Conservation (phyloP, 2,329 filamentous ascomycete genomes). For the Claviceps quebecensis region DNA sequence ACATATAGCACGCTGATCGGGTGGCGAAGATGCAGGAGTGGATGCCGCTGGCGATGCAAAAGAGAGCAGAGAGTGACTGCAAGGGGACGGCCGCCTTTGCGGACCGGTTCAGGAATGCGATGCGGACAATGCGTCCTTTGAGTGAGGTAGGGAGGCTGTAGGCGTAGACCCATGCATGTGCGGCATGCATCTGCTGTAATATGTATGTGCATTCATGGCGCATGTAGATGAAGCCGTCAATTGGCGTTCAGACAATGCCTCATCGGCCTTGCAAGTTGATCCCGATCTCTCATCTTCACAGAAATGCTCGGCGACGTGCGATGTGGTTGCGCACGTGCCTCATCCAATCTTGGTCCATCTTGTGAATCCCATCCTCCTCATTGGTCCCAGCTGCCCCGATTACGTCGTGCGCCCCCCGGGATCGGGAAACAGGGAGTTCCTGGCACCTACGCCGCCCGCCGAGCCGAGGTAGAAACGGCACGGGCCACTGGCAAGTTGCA, state of each 20-base stretch:
- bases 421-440: neutral
- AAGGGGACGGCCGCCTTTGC: constrained; percentile 37
- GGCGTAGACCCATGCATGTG: neutral
- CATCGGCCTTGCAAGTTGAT: neutral
- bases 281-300: neutral
- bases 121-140: constrained; percentile 20
- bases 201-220: no score
- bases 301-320: no score
- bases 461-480: neutral
- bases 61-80: constrained; percentile 40
- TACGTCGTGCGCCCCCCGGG: neutral
- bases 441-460: neutral
- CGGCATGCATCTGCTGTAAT: no score
- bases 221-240: no score
- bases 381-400: neutral
- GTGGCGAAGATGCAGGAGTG: constrained; percentile 52
- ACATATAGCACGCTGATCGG: constrained; percentile 40
- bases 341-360: neutral
- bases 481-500: neutral
- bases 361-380: neutral
- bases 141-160: constrained; percentile 3
- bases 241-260: no score
- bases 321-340: neutral
- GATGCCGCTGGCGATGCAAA: constrained; percentile 43
- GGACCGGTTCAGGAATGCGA: constrained; percentile 34